These are phyloP conservation scores for Byssoonygena ceratinophila DNA, from an alignment of 2,329 filamentous ascomycete genomes.

Conservation along the genomic window DNA sequence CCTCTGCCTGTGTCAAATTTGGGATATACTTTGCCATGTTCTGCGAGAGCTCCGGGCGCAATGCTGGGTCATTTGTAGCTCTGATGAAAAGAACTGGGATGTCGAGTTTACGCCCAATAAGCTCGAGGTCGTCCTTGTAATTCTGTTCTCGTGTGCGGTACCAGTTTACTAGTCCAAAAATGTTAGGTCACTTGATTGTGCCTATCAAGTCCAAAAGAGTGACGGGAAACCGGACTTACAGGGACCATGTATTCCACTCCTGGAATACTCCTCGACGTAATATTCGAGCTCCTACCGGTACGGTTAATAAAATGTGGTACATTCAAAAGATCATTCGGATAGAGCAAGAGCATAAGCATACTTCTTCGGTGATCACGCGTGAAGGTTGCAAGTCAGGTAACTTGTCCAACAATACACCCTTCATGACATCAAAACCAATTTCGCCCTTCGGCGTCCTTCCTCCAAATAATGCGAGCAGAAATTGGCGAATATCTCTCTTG, in stretches of 20 bases:
- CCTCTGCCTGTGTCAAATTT: constrained; percentile 53
- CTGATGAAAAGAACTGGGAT: constrained; percentile 64
- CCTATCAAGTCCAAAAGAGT: neutral
- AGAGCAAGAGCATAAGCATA: constrained; percentile 25
- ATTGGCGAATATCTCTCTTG: constrained; percentile 54
- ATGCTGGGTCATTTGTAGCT: constrained; percentile 58
- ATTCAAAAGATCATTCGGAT: too few relatives aligned
- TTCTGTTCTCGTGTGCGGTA: constrained; percentile 67
- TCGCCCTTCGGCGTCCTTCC: constrained; percentile 49
- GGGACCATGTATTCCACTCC: constrained; percentile 64
- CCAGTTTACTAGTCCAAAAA: constrained; percentile 55
- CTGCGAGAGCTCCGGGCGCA: constrained; percentile 59
- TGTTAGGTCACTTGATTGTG: neutral
- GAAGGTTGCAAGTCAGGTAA: constrained; percentile 48
- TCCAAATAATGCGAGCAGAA: constrained; percentile 63
- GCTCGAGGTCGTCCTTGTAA: constrained; percentile 57
- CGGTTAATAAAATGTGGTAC: too few relatives aligned
- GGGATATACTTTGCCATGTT: constrained; percentile 61
- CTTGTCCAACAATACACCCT: constrained; percentile 55
- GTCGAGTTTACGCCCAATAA: constrained; percentile 38
- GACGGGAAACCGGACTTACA: constrained; percentile 28
- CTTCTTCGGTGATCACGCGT: constrained; percentile 52
- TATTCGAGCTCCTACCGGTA: constrained; percentile 53
- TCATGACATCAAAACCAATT: constrained; percentile 46
- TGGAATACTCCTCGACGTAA: constrained; percentile 62